These are phyloP conservation scores for Trichophyton schoenleinii DNA, from an alignment of 2,329 filamentous ascomycete species.

Conservation along the genomic window DNA sequence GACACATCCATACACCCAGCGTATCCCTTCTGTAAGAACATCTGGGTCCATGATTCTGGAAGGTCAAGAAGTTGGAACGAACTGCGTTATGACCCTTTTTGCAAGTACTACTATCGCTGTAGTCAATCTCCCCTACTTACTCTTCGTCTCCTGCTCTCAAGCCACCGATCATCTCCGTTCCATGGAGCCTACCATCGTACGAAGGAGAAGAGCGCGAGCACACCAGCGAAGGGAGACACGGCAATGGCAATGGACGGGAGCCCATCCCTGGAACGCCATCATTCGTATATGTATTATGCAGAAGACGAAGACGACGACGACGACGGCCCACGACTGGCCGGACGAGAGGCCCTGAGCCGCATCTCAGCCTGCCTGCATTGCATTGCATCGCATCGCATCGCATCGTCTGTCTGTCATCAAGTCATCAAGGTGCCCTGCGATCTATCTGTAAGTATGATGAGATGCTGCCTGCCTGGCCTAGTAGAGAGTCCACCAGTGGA, in stretches of 20 bases:
- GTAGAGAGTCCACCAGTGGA: not conserved
- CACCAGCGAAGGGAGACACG: not conserved
- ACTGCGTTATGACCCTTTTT: not conserved
- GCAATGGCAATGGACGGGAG: not conserved
- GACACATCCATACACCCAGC: too few species aligned
- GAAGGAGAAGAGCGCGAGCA: not conserved
- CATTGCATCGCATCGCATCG: not conserved
- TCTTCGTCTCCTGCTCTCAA: not conserved
- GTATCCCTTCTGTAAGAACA: not conserved
- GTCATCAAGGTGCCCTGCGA: not conserved
- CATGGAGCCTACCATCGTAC: not conserved
- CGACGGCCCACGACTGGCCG: too few species aligned
- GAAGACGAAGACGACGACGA: too few species aligned
- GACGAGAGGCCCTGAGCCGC: not conserved
- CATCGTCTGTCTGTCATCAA: not conserved
- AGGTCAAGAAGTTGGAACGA: not conserved
- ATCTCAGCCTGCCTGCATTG: not conserved
- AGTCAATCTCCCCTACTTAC: not conserved
- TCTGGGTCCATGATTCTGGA: not conserved
- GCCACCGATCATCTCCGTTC: constrained; percentile 1
- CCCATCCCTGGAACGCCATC: not conserved
- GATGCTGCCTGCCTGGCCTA: too few species aligned
- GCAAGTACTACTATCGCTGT: too few species aligned
- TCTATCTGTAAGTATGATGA: not conserved
- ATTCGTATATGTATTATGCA: not conserved